Evolutionary conservation across 1,139 yeast species (phyloP).

Genomic region (Hansenula sp.): DNA sequence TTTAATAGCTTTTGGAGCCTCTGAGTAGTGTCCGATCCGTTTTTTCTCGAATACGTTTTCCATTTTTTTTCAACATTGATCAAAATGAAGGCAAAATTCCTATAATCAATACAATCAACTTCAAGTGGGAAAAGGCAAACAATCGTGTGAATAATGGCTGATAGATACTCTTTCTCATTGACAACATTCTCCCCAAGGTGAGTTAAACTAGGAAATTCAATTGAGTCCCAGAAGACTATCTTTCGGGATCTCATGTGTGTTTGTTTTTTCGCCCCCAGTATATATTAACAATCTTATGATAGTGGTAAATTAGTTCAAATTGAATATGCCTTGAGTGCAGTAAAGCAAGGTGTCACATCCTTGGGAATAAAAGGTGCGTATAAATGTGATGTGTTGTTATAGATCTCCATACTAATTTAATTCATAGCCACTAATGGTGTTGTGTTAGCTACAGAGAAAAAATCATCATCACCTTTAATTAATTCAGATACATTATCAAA

Average conservation of each 20-base stretch:
- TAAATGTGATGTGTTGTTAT: background rate
- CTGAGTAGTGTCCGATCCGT: no score
- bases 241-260: no score
- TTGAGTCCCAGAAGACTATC: background rate
- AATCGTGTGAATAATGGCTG: slow-evolving; percentile 80
- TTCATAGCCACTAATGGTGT: slow-evolving; percentile 80
- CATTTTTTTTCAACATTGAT: no score
- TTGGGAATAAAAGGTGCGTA: slow-evolving; percentile 72
- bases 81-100: no score
- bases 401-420: background rate
- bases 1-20: no score
- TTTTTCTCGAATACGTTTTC: no score
- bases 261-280: no score
- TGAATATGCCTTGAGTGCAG: slow-evolving; percentile 96
- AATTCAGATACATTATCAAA: slow-evolving; percentile 74
- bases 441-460: slow-evolving; percentile 95
- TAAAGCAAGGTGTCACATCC: slow-evolving; percentile 96
- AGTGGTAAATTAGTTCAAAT: slow-evolving; percentile 97
- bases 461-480: slow-evolving; percentile 74
- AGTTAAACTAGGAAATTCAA: no score
- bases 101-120: no score
- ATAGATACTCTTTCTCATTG: slow-evolving; percentile 93
- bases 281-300: slow-evolving; percentile 1
- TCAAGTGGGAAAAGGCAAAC: no score
- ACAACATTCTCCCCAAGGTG: slow-evolving; percentile 96